Conservation (phyloP, 108 stramenopile genomes). For the Epithemia pelagica region DNA sequence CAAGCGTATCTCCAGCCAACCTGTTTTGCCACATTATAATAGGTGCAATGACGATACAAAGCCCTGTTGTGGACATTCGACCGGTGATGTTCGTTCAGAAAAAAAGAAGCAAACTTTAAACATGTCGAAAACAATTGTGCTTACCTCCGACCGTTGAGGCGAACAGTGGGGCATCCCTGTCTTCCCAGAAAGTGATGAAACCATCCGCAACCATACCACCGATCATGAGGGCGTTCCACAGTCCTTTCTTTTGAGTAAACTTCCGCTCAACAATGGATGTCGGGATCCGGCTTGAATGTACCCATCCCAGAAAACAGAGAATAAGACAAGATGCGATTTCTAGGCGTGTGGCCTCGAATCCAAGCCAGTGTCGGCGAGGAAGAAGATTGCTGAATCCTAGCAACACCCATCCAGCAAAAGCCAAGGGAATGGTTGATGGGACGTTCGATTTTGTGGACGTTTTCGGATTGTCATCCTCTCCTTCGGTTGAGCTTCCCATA, state of each 20-base stretch:
- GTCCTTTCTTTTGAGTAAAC: background rate
- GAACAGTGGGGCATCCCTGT: background rate
- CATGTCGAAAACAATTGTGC: background rate
- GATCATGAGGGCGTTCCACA: background rate
- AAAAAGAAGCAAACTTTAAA: too few relatives aligned
- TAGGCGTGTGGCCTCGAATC: background rate
- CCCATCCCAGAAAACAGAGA: background rate
- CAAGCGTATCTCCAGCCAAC: background rate
- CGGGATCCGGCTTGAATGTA: background rate
- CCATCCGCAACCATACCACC: background rate
- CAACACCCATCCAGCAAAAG: background rate
- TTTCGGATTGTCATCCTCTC: background rate
- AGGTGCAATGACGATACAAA: background rate
- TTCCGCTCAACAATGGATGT: background rate
- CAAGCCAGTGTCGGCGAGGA: background rate
- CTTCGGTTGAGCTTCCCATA: background rate
- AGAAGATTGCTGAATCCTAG: background rate
- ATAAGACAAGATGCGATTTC: background rate
- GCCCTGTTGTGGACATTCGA: background rate
- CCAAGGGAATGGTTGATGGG: background rate
- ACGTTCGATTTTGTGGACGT: background rate
- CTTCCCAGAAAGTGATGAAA: background rate
- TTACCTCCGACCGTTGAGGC: background rate
- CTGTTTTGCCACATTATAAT: background rate
- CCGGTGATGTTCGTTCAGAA: too few relatives aligned